A percentile compares a stretch with the other conserved stretches of the same genome.
Conservation (phyloP, 139 green algal species). For the Chlorella vulgaris region DNA sequence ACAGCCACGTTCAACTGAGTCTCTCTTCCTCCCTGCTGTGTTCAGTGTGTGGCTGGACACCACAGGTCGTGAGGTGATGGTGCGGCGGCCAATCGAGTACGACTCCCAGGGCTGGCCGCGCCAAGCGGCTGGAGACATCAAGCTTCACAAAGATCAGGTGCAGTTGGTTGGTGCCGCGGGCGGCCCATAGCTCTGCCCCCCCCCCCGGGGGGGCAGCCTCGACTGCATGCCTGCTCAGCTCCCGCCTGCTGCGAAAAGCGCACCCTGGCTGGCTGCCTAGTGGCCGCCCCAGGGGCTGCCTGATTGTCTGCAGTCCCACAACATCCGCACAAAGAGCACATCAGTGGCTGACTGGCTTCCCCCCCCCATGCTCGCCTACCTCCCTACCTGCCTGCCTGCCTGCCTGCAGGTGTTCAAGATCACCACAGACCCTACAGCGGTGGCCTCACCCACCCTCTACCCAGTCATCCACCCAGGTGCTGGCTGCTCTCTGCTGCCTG, state of each 20-base stretch:
- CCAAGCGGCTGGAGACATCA: not conserved
- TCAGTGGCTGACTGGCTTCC: too few species aligned
- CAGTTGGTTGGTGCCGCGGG: too few species aligned
- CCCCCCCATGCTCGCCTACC: too few species aligned
- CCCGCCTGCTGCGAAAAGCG: too few species aligned
- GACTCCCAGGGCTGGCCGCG: conserved; percentile 71
- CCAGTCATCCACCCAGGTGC: conserved; percentile 63
- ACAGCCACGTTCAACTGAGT: not conserved
- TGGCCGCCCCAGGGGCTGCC: too few species aligned
- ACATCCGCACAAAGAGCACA: too few species aligned
- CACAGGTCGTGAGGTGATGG: conserved; percentile 60
- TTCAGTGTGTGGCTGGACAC: conserved; percentile 87
- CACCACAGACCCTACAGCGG: conserved; percentile 57
- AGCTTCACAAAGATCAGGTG: not conserved
- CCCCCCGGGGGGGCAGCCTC: not conserved
- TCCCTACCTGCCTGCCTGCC: not conserved
- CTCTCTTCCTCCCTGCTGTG: conserved; percentile 41
- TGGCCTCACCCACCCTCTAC: conserved; percentile 50
- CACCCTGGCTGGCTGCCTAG: too few species aligned
- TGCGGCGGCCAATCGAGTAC: conserved; percentile 28
- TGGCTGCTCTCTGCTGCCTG: not conserved
- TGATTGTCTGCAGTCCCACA: too few species aligned
- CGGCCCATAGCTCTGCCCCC: too few species aligned
- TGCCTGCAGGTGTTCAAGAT: conserved; percentile 58
- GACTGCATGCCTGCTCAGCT: too few species aligned